Base-by-base conservation (phyloP, 1,139 yeast genomes). In the Diutina sp. region DNA sequence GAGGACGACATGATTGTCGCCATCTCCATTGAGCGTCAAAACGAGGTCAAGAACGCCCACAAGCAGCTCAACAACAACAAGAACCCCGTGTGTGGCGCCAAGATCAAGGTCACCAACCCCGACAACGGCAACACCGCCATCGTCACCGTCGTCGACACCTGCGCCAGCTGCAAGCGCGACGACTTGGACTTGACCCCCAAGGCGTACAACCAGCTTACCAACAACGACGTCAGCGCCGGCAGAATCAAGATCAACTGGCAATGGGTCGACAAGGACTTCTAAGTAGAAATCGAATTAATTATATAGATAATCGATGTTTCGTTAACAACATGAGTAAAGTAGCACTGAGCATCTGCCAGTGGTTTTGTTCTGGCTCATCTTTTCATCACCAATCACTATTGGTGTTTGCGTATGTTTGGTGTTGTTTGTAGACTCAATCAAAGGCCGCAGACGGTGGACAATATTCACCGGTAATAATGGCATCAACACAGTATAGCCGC, bases 121-220 rank as follows among this genome's bases (percentile, higher is more conserved):
- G 41, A 35, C 7, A 65, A 65, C 55, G 78, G 76, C 56, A 77
- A 76, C 61, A 65, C 77, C 12, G 81, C 79, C 58, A 67, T 66
- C 44, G 85, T 80, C 58, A 76, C 73, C 55, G 81, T 80, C 60
- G 78, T 75, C 55, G 85, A 81, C 66, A 72, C 78, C 58, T 81
- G 85, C 66, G 79, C 70, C 47, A 80, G 79, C 28, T 81, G 85
- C 64, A 61, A 66, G 48, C 67, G 69, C 51, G 68, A 73, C 58
- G 79, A 76, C 61, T 69, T 81, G 55, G 85, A 81, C 64, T 71
- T 81, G 59, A 76, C 82, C 9, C 83, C 83, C 12, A 66, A 79
- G 48, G 85, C 85, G 2, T 81, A 80, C 64, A 58, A 67, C 55
- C 60, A 69, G 60, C 69, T 81, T 55, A 84, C 82, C n/a, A 72